Conservation (phyloP, 352 stramenopile species). For the Phytophthora melonis region DNA sequence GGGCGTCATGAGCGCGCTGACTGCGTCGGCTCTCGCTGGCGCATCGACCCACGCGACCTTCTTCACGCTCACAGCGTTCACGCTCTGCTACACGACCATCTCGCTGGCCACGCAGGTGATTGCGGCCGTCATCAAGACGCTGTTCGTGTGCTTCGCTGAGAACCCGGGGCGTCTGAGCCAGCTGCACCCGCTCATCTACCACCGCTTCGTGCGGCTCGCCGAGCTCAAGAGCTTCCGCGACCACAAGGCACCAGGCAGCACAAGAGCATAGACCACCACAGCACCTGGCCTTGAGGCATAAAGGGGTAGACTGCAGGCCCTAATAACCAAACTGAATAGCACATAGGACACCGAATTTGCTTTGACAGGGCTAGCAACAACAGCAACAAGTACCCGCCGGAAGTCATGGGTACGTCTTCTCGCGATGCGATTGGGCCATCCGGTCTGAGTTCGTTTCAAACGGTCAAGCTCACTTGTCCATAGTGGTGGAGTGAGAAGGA, state of each 20-base stretch:
- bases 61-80: conserved; percentile 78
- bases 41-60: conserved; percentile 74
- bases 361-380: not conserved
- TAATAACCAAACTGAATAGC: conserved; percentile 23
- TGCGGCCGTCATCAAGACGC: conserved; percentile 82
- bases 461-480: conserved; percentile 17
- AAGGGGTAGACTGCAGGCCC: conserved; percentile 5
- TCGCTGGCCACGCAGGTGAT: conserved; percentile 82
- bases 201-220: conserved; percentile 83
- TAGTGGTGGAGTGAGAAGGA: conserved; percentile 15
- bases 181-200: conserved; percentile 89
- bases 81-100: conserved; percentile 83
- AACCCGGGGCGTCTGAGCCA: conserved; percentile 80
- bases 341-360: conserved; percentile 17
- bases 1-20: conserved; percentile 80
- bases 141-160: conserved; percentile 90
- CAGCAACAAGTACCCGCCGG: conserved; percentile 7
- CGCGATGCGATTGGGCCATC: conserved; percentile 24
- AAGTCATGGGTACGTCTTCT: conserved; percentile 19
- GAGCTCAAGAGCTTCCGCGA: conserved; percentile 90
- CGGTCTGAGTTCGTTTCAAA: conserved; percentile 22
- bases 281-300: not conserved
- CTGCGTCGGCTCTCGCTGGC: conserved; percentile 56
- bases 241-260: conserved; percentile 55
- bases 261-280: conserved; percentile 18